Evolutionary conservation across 2,329 filamentous ascomycete genomes (phyloP), one percentile per base, ranked within the genome.

Genomic region (Colletotrichum sp.): DNA sequence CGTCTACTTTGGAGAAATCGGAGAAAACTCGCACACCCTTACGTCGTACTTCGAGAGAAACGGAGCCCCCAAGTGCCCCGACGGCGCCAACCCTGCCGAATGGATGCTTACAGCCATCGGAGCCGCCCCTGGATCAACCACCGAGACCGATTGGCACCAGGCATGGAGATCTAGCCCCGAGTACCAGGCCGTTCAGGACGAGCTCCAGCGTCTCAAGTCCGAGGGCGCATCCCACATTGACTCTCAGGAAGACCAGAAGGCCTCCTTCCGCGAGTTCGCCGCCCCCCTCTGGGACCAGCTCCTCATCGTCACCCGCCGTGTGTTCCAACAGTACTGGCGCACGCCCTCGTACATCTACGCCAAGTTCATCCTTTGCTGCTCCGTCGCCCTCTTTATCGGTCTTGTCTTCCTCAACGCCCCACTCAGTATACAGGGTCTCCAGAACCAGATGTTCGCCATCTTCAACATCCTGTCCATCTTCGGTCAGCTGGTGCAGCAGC

Each of bases 281-380:
- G 93, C 93, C 26, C 91, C 93, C 0, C 83, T 95, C 10, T 86
- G 84, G 57, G 87, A 92, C 76, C 92, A 93, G 49, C 89, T 90
- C 12, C 13, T 76, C 6, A 60, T 76, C 59, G 73, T 76, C 49
- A 76, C 73, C 18, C 81, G 87, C 57, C 93, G 94, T 76, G 92
- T 95, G 15, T 95, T 95, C 83, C 89, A 94, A 80, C 94, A 96
- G 82, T 95, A 95, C 87, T 96, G 94, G 94, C 91, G 94, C 68
- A 94, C 90, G 2, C 94, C 94, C 0, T 88, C 90, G 2, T 96
- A 96, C 84, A 93, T 96, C 80, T 95, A 94, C 85, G 91, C 92
- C 70, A 96, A 96, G 85, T 80, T 89, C 2, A 83, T 89, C 2
- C 89, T 95, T 26, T 92, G 90, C 77, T 73, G 70, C 21, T 69